Evolutionary conservation across 306 rosid genomes (phyloP), one percentile per base, ranked within the genome.

Genomic region (Cicer bijugum): DNA sequence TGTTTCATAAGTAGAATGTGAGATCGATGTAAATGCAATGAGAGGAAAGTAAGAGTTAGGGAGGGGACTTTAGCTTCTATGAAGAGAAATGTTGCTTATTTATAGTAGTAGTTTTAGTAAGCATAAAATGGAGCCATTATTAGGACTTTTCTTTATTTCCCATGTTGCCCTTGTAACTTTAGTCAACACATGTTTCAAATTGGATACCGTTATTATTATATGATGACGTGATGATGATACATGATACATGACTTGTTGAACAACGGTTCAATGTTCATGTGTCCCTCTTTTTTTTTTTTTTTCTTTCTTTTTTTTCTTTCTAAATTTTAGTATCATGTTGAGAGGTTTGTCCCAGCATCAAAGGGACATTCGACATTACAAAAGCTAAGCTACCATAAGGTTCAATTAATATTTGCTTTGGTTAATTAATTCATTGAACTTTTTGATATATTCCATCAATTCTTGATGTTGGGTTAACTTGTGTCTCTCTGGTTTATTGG

Each of bases 21-120:
- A 20, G 23, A 66, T 20, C 33, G 3, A 23, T 23, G 33, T 23
- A 23, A 23, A 3, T 23, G 33, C 2, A 23, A 23, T 23, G 33
- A 23, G 33, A 23, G 33, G 63, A 59, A 23, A 38, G 43, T 10
- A 5, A 17, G 1, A 47, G 10, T 14, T n/a, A 3, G 7, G 15
- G 48, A 3, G 7, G 15, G 48, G 62, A n/a, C 2, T 12, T 53
- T 23, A 9, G 61, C 2, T 28, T 28, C 35, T 42, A 57, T 45
- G 60, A 5, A 40, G 59, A 67, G 56, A 40, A 55, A 51, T 62
- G 51, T 48, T 80, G 67, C 10, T 0, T 59, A 84, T 83, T 86
- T 87, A 91, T 91, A 89, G 75, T 75, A 14, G 15, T 57, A 10
- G 63, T 75, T 7, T 9, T 57, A 10, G 63, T 23, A 6, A 64